Conservation (phyloP, 139 green algal species). For the Chlamydomonas schloesseri region DNA sequence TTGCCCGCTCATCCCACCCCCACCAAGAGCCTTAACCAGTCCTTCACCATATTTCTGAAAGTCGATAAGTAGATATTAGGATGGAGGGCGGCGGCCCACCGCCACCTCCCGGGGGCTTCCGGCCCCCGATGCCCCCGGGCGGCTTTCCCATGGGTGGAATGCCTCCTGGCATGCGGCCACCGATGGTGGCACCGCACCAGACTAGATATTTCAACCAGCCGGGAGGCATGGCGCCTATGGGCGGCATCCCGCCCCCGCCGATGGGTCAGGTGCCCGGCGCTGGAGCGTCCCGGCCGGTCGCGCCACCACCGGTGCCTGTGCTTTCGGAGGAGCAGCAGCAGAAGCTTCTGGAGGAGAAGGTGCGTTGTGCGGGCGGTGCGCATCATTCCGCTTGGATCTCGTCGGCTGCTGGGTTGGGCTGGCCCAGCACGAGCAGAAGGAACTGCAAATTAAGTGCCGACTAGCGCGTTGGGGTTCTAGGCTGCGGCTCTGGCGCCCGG, state of each 20-base stretch:
- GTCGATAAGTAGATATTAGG: not conserved
- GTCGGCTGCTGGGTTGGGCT: too few relatives aligned
- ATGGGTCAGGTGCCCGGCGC: not conserved
- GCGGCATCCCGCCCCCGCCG: not conserved
- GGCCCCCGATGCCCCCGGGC: not conserved
- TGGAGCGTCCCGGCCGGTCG: not conserved
- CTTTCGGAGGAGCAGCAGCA: slow-evolving; percentile 44
- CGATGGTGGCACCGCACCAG: not conserved
- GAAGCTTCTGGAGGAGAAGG: slow-evolving; percentile 59
- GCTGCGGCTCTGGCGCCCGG: too few relatives aligned
- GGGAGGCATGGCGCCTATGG: not conserved
- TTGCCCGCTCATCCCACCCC: too few relatives aligned
- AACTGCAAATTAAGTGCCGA: too few relatives aligned
- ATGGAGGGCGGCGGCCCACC: slow-evolving; percentile 42
- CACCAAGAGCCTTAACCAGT: too few relatives aligned
- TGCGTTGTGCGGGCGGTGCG: not conserved
- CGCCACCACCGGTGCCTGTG: not conserved
- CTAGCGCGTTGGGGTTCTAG: too few relatives aligned
- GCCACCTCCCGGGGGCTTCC: slow-evolving; percentile 23
- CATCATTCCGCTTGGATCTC: too few relatives aligned
- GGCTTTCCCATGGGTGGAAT: not conserved
- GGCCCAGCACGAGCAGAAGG: too few relatives aligned
- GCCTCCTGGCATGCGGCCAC: not conserved
- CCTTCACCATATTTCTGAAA: not conserved
- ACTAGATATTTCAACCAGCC: slow-evolving; percentile 42